Conservation (phyloP, 1,139 yeast genomes). For the Candida anutae region DNA sequence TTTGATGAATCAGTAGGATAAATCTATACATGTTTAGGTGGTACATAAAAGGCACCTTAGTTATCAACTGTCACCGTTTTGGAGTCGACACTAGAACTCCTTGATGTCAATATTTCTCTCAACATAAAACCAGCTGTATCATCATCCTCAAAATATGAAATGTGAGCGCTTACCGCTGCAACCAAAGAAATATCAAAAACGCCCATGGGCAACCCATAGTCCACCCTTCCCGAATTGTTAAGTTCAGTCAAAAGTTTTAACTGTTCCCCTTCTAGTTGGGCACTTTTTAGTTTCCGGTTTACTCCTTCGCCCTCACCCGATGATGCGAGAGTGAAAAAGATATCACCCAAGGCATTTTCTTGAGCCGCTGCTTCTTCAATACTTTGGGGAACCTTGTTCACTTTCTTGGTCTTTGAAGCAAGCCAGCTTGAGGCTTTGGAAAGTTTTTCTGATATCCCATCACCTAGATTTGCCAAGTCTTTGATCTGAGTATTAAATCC, state of each 20-base stretch:
- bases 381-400: slow-evolving; percentile 5
- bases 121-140: slow-evolving; percentile 78
- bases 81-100: slow-evolving; percentile 1
- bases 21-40: not conserved
- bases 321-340: slow-evolving; percentile 25
- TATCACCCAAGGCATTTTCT: slow-evolving; percentile 42
- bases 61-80: slow-evolving; percentile 1
- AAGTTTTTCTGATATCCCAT: slow-evolving; percentile 38
- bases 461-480: slow-evolving; percentile 33
- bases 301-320: slow-evolving; percentile 11
- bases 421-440: slow-evolving; percentile 40
- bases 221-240: slow-evolving; percentile 71
- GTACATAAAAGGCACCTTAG: not conserved
- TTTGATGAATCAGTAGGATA: not conserved
- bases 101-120: slow-evolving; percentile 37
- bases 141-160: slow-evolving; percentile 79
- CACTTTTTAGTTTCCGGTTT: slow-evolving; percentile 14
- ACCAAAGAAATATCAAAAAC: slow-evolving; percentile 72
- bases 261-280: slow-evolving; percentile 18
- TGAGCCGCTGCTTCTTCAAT: slow-evolving; percentile 17
- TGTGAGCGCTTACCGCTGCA: slow-evolving; percentile 80
- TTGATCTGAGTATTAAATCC: slow-evolving; percentile 38
- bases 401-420: slow-evolving; percentile 12
- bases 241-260: slow-evolving; percentile 30
- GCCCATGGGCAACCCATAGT: slow-evolving; percentile 74